A percentile compares a stretch with the other conserved stretches of the same genome.
phyloP scores from a whole-genome alignment of 495 filamentous ascomycete species.

The Pyronema omphalodes region DNA sequence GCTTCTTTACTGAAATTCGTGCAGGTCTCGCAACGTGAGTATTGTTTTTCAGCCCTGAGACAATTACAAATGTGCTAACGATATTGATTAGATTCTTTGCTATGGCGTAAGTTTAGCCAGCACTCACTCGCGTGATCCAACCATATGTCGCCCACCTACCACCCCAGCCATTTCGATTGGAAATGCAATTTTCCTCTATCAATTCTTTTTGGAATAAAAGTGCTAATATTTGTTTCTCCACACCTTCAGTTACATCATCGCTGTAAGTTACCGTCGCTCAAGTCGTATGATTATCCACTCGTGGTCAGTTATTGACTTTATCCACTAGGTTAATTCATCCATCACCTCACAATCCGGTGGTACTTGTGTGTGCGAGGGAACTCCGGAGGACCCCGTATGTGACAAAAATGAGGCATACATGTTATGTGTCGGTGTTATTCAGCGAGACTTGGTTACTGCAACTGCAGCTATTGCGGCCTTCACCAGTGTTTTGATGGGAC shows the following conservation, averaged over 20 bases:
- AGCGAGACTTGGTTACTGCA: conserved; percentile 58
- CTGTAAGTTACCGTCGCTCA: conserved; percentile 15
- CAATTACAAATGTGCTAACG: background rate
- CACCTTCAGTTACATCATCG: conserved; percentile 43
- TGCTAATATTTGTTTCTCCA: too few species aligned
- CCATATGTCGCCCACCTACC: too few species aligned
- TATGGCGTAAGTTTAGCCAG: conserved; percentile 61
- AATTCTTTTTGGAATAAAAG: too few species aligned
- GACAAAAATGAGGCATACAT: conserved; percentile 38
- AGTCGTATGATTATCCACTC: background rate
- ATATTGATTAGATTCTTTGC: conserved; percentile 42
- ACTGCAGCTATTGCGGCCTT: conserved; percentile 54
- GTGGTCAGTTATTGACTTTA: background rate
- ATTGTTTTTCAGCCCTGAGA: background rate
- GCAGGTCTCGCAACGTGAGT: conserved; percentile 49
- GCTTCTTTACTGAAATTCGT: conserved; percentile 61
- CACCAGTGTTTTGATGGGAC: conserved; percentile 40
- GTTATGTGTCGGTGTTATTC: conserved; percentile 45
- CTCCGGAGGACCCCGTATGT: conserved; percentile 34
- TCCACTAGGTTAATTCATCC: conserved; percentile 20
- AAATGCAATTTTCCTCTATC: too few species aligned
- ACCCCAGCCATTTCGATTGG: too few species aligned
- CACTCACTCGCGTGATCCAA: too few species aligned
- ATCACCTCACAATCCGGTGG: conserved; percentile 48
- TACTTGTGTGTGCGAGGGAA: conserved; percentile 48